These are phyloP conservation scores for Silybum marianum DNA, from an alignment of 129 eudicot genomes.

Conservation along the genomic window DNA sequence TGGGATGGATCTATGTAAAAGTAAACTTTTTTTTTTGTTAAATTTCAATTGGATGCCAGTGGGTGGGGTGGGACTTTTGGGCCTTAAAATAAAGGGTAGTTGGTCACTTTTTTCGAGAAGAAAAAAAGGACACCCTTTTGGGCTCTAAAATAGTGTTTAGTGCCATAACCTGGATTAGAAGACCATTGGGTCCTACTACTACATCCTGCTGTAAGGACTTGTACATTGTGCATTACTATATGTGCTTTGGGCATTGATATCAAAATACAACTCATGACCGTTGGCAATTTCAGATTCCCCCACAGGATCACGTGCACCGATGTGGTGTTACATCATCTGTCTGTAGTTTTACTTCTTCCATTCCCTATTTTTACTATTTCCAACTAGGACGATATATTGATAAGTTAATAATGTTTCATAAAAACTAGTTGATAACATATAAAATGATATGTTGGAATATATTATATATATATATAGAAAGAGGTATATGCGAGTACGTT, in stretches of 20 bases:
- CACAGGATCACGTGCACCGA: constrained; percentile 46
- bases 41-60: constrained; percentile 24
- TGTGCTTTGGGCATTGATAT: too few species aligned
- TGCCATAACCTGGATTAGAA: constrained; percentile 33
- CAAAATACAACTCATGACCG: constrained; percentile 41
- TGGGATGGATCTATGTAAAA: background rate
- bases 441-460: too few species aligned
- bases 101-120: constrained; percentile 11
- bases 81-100: constrained; percentile 23
- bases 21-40: too few species aligned
- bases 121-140: constrained; percentile 19
- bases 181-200: constrained; percentile 25
- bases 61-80: constrained; percentile 11
- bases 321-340: constrained; percentile 21
- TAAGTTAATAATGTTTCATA: too few species aligned
- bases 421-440: too few species aligned
- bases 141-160: constrained; percentile 22
- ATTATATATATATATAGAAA: too few species aligned
- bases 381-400: background rate
- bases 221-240: constrained; percentile 18
- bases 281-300: constrained; percentile 40
- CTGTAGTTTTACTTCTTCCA: constrained; percentile 20
- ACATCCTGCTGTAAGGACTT: constrained; percentile 18
- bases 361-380: constrained; percentile 14
- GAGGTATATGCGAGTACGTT: too few species aligned